These are phyloP conservation scores for Echria macrotheca DNA, from an alignment of 495 filamentous ascomycete species.

Conservation along the genomic window DNA sequence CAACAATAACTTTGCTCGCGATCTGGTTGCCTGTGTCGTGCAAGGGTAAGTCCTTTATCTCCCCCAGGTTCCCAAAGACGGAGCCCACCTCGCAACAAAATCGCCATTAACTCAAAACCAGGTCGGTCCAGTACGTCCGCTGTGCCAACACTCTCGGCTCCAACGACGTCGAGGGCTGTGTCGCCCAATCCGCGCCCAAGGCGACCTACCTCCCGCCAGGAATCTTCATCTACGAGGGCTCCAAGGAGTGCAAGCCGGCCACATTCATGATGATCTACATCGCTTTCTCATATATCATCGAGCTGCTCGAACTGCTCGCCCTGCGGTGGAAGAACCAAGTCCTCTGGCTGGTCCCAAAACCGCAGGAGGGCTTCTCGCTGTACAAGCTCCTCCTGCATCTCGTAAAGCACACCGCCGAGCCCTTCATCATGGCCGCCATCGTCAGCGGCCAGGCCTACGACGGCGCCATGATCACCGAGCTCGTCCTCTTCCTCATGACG, in stretches of 20 bases:
- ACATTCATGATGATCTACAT: conserved; percentile 5
- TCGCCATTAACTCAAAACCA: too few species aligned
- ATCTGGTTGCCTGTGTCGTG: neutral
- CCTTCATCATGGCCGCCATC: conserved; percentile 4
- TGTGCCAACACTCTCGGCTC: neutral
- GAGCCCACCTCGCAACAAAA: too few species aligned
- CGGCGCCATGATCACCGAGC: neutral
- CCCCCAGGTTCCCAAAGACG: too few species aligned
- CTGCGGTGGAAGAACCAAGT: conserved; percentile 1
- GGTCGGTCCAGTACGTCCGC: neutral
- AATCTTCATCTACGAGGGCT: neutral
- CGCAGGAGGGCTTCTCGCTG: conserved; percentile 3
- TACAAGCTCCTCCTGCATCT: conserved; percentile 1
- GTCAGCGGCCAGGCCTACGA: neutral
- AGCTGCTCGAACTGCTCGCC: neutral
- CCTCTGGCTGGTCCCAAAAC: neutral
- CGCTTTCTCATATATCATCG: neutral
- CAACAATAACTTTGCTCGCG: neutral
- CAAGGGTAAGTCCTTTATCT: too few species aligned
- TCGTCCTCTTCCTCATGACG: conserved; percentile 2
- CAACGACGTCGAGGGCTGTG: neutral
- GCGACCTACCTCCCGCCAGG: neutral
- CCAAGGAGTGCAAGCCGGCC: neutral
- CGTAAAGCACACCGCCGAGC: neutral
- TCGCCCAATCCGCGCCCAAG: neutral